Base-by-base conservation (phyloP, 106 monocot genomes). In the Phalaenopsis equestris region DNA sequence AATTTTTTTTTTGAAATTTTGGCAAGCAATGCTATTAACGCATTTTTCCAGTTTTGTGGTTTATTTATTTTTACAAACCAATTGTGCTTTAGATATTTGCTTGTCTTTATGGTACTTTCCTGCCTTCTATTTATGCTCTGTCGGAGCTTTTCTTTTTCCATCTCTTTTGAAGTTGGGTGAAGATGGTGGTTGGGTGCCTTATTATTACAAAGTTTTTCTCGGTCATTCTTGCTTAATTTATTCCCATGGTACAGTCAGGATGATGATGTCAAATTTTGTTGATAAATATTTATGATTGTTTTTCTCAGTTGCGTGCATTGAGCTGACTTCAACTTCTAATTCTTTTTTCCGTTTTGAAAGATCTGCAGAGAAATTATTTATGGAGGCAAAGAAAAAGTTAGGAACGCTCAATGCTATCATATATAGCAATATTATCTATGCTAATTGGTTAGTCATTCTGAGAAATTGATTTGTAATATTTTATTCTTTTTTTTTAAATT, bases 351-450 rank as follows among this genome's bases (percentile, higher is more conserved):
- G 49, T 67, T 84, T 85, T 86, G 82, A 73, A 90, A 99, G 99
- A 86, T 89, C 95, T 87, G 93, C 99, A 90, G 99, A 95, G 81
- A 91, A 80, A 15, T 87, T 84, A 48, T 99, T 99, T 78, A 81
- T 82, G 81, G 94, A 95, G 87, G 99, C 94, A 73, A 99, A 99
- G 78, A 48, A 79, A 86, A 91, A 91, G 72, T 83, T 91, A 23
- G n/a, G 78, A 45, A 57, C 81, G 4, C 83, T 99, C 36, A 99
- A 99, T 88, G 89, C 91, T 42, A 58, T 93, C 73, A 88, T 99
- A 84, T 99, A 93, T 68, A 88, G 95, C 84, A 99, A 99, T 86
- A 99, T 99, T 78, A 86, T 99, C 74, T 87, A 95, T 90, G 94
- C 99, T 80, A 92, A 99, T 76, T 93, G 99, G 94, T 99, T 81